These are phyloP conservation scores for Colletotrichum simmondsii DNA, from an alignment of 2,329 filamentous ascomycete genomes.

Conservation along the genomic window DNA sequence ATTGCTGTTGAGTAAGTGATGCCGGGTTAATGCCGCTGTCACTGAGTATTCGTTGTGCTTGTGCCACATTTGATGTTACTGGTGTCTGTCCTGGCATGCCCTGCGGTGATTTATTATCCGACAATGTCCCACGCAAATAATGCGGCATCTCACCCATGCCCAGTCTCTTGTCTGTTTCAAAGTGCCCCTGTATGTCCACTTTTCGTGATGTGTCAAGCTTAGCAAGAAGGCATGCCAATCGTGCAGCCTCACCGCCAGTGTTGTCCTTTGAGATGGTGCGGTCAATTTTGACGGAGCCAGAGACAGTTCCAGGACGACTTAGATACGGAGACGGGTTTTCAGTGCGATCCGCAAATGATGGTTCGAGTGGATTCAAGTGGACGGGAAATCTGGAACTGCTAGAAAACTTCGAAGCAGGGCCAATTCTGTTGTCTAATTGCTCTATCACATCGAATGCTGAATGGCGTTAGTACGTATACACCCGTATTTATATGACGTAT, in stretches of 20 bases:
- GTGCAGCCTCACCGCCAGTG: background rate
- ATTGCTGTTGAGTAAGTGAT: conserved; percentile 79
- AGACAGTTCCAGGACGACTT: background rate
- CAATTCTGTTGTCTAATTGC: no score
- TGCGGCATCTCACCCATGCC: no score
- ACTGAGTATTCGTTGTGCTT: conserved; percentile 70
- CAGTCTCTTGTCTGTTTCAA: no score
- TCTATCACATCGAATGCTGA: no score
- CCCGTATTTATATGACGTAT: no score
- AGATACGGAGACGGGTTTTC: background rate
- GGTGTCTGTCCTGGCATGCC: conserved; percentile 73
- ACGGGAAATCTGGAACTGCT: no score
- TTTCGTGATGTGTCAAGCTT: no score
- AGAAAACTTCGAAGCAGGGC: no score
- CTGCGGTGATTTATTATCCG: conserved; percentile 76
- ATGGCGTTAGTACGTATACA: no score
- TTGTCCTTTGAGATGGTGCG: background rate
- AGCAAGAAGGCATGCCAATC: no score
- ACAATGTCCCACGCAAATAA: no score
- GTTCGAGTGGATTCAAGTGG: background rate
- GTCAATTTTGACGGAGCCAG: background rate
- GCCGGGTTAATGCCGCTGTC: conserved; percentile 80
- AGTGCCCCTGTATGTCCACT: conserved; percentile 29
- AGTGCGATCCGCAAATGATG: background rate
- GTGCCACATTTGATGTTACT: conserved; percentile 65